Percentiles rank a stretch among this genome's conserved stretches.
Evolutionary conservation across 345 rosid species (phyloP).

Genomic region (Capsella bursapastoris): DNA sequence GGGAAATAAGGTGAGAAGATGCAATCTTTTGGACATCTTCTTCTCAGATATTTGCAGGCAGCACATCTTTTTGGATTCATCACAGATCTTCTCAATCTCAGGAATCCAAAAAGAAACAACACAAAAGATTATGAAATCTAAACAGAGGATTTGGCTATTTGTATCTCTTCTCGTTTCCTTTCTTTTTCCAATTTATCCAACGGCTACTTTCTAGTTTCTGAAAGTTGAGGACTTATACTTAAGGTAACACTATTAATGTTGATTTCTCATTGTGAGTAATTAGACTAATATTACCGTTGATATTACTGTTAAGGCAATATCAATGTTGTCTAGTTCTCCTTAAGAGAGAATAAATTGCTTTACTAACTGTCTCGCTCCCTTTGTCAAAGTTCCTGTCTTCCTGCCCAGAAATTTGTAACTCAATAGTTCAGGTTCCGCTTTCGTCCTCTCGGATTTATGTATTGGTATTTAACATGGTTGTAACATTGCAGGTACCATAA

Average conservation of each 20-base stretch:
- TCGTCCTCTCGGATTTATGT: neutral
- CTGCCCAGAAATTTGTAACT: conserved; percentile 88
- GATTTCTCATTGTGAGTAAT: conserved; percentile 29
- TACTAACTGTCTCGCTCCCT: conserved; percentile 96
- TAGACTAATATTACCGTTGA: conserved; percentile 28
- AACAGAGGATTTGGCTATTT: conserved; percentile 25
- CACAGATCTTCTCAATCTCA: conserved; percentile 30
- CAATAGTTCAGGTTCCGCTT: neutral
- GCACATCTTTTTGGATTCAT: conserved; percentile 60
- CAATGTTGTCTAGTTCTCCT: neutral
- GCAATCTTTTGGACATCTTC: conserved; percentile 70
- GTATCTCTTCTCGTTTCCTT: conserved; percentile 27
- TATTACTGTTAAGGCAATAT: neutral
- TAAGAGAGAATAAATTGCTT: conserved; percentile 49
- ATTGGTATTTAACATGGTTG: neutral
- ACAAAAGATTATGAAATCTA: conserved; percentile 33
- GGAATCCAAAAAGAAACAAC: conserved; percentile 3
- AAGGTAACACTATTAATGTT: conserved; percentile 36
- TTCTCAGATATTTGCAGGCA: conserved; percentile 71
- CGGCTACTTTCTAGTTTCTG: conserved; percentile 41
- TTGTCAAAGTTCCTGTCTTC: conserved; percentile 91
- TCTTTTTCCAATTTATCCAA: conserved; percentile 15
- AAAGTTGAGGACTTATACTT: conserved; percentile 11
- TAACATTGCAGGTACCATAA: conserved; percentile 66
- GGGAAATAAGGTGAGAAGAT: conserved; percentile 73